Base-by-base conservation (phyloP, 1,284 basidiomycete species). In the Papiliotrema nemorosa region DNA sequence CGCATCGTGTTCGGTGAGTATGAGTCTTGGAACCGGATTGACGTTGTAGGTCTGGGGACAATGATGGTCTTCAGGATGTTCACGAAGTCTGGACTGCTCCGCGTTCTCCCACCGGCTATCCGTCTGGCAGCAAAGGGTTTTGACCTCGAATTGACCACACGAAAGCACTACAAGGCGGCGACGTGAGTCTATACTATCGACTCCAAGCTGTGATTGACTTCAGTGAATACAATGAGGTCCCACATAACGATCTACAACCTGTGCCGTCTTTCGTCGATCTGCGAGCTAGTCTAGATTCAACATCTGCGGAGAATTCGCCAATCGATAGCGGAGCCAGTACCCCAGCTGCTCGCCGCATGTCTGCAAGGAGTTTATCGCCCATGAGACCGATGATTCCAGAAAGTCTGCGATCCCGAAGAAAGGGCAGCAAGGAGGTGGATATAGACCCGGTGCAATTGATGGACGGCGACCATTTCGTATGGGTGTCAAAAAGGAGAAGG, bases 211-310 rank as follows among this genome's bases (percentile, higher is more conserved):
- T n/a, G 10, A 54, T 44, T 22, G 27, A 22, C 16, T 14, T 18
- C 50, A 75, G 72, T 6, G 67, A 90, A 62, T 92, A 92, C 72
- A 80, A 79, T 34, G 78, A 73, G 36, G 80, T 85, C 0, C 87
- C 86, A 0, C 78, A 78, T 18, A 81, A 85, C n/a, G 59, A 66
- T 45, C 75, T 93, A 46, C 82, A 82, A 39, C 78, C 88, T 0
- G 84, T 93, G 57, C 91, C 91, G 5, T 88, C 85, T 66, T 84
- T 94, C 33, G 85, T 93, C 49, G 87, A 93, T 67, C 77, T 94
- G 13, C 81, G 3, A 59, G 64, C 27, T 55, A 54, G 24, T 38
- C 44, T 14, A 7, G 35, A n/a, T 37, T 18, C 35, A 18, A 12
- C 35, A 14, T 24, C 25, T 29, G 9, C 46, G 26, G 44, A 44